Evolutionary conservation across 768 basidiomycete species (phyloP), one percentile per base, ranked within the genome.

Genomic region (Auriscalpium microsporum): DNA sequence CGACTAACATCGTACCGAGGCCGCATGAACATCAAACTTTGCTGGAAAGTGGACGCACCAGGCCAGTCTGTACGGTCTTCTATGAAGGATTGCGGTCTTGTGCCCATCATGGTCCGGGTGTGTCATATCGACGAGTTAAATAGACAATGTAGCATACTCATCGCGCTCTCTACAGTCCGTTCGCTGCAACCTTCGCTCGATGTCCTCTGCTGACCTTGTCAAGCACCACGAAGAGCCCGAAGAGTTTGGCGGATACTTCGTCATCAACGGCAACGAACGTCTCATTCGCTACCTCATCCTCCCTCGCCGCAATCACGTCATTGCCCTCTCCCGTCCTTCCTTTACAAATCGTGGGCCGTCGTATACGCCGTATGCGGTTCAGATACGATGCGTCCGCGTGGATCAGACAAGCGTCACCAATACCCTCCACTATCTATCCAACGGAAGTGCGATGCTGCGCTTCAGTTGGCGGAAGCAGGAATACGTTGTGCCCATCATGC

Each of bases 211-310:
- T 9, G 87, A 92, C 47, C 84, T 99, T 46, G 92, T 98, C 54
- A 73, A 76, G 54, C 86, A 86, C 58, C 88, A 95, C 67, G 96
- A 99, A 77, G 96, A 99, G 65, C 86, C 96, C 1, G 93, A 96
- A 72, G 96, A 98, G 70, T 97, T 97, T 65, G 96, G 96, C 52
- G 96, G 95, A 33, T 98, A 99, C 72, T 99, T 99, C 67, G 82
- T 99, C 67, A 84, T 99, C 70, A 99, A 99, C 69, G 96, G 96
- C 58, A 98, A 97, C 72, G 96, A 99, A 73, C 92, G 94, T 73
- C 82, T 99, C 59, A 94, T 99, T 62, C 92, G 96, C 59, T 97
- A 94, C 73, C 84, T 98, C 67, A 94, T 98, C 65, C 80, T 99
- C 40, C 95, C 94, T 11, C 87, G 96, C 28, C 82, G 96, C 52